Conservation (phyloP, 164 flowering plant genomes). For the Stephania japonica region DNA sequence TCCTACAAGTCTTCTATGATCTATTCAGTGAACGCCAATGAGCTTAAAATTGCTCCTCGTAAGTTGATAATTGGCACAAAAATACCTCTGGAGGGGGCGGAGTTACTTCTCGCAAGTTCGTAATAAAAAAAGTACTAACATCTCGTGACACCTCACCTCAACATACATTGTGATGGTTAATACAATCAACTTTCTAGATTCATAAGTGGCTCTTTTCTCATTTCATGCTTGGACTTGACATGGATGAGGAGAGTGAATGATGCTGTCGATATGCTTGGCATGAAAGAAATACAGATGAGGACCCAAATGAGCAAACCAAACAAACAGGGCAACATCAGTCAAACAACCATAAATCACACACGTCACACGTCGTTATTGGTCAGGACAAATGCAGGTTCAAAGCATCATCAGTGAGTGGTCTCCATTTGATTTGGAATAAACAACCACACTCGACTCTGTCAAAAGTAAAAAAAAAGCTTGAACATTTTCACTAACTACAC, state of each 20-base stretch:
- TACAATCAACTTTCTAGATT: background rate
- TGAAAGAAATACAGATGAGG: background rate
- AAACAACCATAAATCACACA: background rate
- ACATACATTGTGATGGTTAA: no score
- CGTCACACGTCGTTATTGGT: conserved; percentile 11
- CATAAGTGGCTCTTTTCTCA: background rate
- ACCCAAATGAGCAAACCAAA: conserved; percentile 1
- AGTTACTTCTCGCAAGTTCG: no score
- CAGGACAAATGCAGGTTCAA: conserved; percentile 22
- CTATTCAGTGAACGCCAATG: no score
- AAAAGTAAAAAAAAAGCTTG: background rate
- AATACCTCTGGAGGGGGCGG: no score
- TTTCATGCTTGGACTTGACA: background rate
- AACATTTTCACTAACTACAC: background rate
- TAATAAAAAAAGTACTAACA: no score
- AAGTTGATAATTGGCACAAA: no score
- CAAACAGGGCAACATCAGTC: background rate
- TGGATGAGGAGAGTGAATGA: background rate
- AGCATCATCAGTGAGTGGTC: conserved; percentile 20
- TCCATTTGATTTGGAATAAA: conserved; percentile 20
- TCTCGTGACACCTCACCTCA: background rate
- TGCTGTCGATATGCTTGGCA: background rate
- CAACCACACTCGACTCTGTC: conserved; percentile 8
- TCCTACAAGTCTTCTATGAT: no score
- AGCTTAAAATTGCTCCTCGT: no score